Percentiles rank a stretch among this genome's conserved stretches.
These are phyloP conservation scores for Juncus effusus DNA, from an alignment of 176 grass and related monocot genomes.

Conservation along the genomic window DNA sequence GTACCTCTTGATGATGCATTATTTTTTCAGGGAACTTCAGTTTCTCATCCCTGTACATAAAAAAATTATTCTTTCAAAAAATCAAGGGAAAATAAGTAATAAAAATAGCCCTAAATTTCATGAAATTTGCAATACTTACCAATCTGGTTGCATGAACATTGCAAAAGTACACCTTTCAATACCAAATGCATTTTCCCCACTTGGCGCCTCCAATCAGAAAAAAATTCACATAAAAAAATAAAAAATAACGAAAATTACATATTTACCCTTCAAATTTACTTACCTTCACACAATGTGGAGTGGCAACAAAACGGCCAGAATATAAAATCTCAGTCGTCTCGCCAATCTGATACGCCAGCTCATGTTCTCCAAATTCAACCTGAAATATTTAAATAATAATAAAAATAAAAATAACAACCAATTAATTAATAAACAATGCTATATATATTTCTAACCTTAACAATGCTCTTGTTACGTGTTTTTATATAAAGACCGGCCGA, in stretches of 20 bases:
- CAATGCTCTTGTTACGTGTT: constrained; percentile 63
- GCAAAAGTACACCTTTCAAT: constrained; percentile 85
- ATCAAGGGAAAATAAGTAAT: constrained; percentile 2
- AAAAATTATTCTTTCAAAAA: not conserved
- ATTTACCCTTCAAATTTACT: not conserved
- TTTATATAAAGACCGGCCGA: constrained; percentile 75
- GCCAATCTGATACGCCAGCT: constrained; percentile 95
- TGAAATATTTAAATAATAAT: constrained; percentile 29
- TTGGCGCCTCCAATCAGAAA: constrained; percentile 68
- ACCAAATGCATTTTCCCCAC: constrained; percentile 47
- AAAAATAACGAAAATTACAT: constrained; percentile 1
- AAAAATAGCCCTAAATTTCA: no score
- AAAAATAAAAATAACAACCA: constrained; percentile 7
- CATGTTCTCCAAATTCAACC: constrained; percentile 75
- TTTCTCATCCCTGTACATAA: constrained; percentile 62
- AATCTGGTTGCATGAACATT: constrained; percentile 97
- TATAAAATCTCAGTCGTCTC: constrained; percentile 95
- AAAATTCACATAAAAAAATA: constrained; percentile 9
- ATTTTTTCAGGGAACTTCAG: constrained; percentile 63
- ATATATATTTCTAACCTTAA: constrained; percentile 40
- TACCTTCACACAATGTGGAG: constrained; percentile 98
- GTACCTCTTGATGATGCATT: constrained; percentile 78
- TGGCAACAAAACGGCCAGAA: constrained; percentile 71
- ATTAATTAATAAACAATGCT: not conserved
- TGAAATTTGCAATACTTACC: constrained; percentile 35